phyloP scores from a whole-genome alignment of 805 yeast genomes.

The Ogataea ganodermae region DNA sequence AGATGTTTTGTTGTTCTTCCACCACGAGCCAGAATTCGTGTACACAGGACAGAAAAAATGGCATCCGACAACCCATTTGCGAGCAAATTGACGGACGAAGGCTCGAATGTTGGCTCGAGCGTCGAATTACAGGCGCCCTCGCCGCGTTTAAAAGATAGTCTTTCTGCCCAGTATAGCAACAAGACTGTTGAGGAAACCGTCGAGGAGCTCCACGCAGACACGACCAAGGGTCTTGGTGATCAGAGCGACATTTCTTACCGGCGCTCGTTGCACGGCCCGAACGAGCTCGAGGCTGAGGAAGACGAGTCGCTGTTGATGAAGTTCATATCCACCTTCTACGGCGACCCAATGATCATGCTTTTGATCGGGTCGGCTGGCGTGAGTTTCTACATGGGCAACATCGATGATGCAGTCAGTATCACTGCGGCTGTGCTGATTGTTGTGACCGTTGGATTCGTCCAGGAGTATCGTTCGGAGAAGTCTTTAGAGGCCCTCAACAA shows the following conservation, averaged over 20 bases:
- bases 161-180: conserved; percentile 62
- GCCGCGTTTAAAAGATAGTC: conserved; percentile 18
- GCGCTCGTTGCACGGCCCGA: conserved; percentile 73
- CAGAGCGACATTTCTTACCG: conserved; percentile 72
- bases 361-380: conserved; percentile 88
- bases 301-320: conserved; percentile 72
- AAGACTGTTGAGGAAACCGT: conserved; percentile 67
- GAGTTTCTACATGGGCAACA: conserved; percentile 91
- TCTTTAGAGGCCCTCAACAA: conserved; percentile 90
- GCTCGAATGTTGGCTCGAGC: conserved; percentile 5
- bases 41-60: conserved; percentile 9
- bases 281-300: conserved; percentile 76
- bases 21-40: neutral
- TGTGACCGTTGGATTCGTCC: conserved; percentile 95
- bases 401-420: conserved; percentile 93
- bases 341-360: conserved; percentile 86
- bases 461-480: conserved; percentile 94
- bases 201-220: conserved; percentile 61
- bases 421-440: conserved; percentile 91
- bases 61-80: conserved; percentile 29
- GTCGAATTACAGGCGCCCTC: conserved; percentile 5
- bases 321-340: conserved; percentile 78
- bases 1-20: neutral
- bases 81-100: conserved; percentile 18
- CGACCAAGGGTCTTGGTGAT: conserved; percentile 59